Percentiles rank a stretch among this genome's conserved stretches.
Evolutionary conservation across 176 grass and related monocot species (phyloP).

Genomic region (Ensete glaucum): DNA sequence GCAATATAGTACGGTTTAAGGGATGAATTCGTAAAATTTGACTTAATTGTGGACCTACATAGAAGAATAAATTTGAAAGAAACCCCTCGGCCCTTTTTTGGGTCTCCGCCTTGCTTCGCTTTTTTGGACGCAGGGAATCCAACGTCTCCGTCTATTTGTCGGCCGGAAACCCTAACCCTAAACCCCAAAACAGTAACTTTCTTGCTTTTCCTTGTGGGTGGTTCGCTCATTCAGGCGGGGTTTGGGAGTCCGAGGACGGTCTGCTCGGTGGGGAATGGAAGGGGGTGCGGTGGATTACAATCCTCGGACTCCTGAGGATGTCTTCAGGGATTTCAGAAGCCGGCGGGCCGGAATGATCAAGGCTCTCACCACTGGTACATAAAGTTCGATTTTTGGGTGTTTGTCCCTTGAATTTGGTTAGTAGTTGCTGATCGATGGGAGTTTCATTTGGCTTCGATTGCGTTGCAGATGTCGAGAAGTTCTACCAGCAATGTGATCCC

Average conservation of each 20-base stretch:
- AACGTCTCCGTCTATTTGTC: neutral
- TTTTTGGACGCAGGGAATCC: neutral
- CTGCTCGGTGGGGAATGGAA: neutral
- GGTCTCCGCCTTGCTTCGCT: neutral
- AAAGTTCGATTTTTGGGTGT: neutral
- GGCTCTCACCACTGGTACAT: neutral
- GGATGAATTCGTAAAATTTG: neutral
- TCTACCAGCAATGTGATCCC: neutral
- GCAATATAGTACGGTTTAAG: neutral
- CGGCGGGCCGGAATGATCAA: conserved; percentile 1
- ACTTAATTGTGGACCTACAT: neutral
- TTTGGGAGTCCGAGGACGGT: too few relatives aligned
- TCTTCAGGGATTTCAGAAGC: neutral
- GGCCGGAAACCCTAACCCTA: conserved; percentile 1
- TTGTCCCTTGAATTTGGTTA: neutral
- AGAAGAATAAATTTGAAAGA: neutral
- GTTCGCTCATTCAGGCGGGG: neutral
- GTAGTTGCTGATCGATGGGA: neutral
- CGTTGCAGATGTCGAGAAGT: neutral
- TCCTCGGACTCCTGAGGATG: neutral
- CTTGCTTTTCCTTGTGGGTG: neutral
- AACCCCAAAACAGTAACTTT: neutral
- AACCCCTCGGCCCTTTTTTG: neutral
- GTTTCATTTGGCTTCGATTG: neutral
- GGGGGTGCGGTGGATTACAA: neutral